Evolutionary conservation across 2,329 filamentous ascomycete genomes (phyloP).

Genomic region (Mollisiaceae sp.): DNA sequence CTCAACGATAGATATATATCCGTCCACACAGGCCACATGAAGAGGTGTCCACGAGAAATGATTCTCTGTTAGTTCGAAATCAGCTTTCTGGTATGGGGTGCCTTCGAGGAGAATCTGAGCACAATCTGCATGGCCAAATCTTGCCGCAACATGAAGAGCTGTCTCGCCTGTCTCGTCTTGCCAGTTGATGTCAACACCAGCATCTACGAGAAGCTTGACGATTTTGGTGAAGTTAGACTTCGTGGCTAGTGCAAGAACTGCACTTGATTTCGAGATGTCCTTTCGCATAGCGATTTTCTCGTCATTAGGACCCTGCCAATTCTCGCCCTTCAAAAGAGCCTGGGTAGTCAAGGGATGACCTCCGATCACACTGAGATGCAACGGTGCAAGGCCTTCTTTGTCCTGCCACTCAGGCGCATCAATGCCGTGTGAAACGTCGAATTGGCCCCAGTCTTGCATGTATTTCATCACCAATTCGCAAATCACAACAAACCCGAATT

Average conservation of each 20-base stretch:
- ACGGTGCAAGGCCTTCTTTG: constrained; percentile 84
- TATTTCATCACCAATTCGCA: constrained; percentile 85
- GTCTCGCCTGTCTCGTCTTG: constrained; percentile 90
- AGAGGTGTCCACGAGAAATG: constrained; percentile 95
- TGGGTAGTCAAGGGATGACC: constrained; percentile 88
- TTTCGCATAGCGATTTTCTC: constrained; percentile 69
- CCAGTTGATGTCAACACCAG: constrained; percentile 92
- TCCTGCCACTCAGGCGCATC: constrained; percentile 92
- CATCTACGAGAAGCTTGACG: constrained; percentile 84
- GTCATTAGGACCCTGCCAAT: constrained; percentile 68
- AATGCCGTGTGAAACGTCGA: constrained; percentile 83
- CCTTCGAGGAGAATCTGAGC: constrained; percentile 77
- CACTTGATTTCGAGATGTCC: constrained; percentile 79
- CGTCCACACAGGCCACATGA: constrained; percentile 90
- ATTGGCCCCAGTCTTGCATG: constrained; percentile 89
- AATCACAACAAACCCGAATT: constrained; percentile 92
- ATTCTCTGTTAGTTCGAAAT: constrained; percentile 79
- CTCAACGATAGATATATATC: constrained; percentile 75
- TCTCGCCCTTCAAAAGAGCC: constrained; percentile 79
- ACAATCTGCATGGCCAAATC: constrained; percentile 84
- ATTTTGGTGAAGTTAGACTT: constrained; percentile 87
- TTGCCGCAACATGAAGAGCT: constrained; percentile 87
- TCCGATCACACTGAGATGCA: constrained; percentile 91
- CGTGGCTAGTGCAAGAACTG: constrained; percentile 85
- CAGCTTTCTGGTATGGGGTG: constrained; percentile 69